Evolutionary conservation across 495 filamentous ascomycete species (phyloP).

Genomic region (Penicillium parvum): DNA sequence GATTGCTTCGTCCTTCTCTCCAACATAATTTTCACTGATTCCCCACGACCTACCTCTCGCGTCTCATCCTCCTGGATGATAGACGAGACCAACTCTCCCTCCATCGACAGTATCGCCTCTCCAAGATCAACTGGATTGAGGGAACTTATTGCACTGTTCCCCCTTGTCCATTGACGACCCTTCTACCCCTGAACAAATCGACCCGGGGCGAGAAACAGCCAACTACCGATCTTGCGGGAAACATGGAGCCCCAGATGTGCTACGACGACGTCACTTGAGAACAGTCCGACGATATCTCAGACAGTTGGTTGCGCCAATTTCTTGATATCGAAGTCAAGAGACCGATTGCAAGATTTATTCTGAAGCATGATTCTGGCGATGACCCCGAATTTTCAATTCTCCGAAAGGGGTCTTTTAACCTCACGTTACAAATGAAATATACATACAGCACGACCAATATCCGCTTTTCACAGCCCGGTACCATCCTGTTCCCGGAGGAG

Average conservation of each 20-base stretch:
- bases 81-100: neutral
- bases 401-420: conserved; percentile 13
- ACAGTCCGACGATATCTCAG: conserved; percentile 8
- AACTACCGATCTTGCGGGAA: neutral
- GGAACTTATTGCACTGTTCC: neutral
- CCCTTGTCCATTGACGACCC: neutral
- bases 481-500: conserved; percentile 29
- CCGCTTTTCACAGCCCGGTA: conserved; percentile 10
- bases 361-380: conserved; percentile 1
- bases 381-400: conserved; percentile 8
- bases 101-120: neutral
- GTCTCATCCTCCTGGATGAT: neutral
- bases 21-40: neutral
- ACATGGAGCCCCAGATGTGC: conserved; percentile 6
- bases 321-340: conserved; percentile 4
- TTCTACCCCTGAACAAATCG: neutral
- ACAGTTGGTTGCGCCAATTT: conserved; percentile 15
- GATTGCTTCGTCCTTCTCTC: neutral
- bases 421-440: conserved; percentile 11
- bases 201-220: no score
- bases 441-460: conserved; percentile 6
- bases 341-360: conserved; percentile 10
- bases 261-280: conserved; percentile 20
- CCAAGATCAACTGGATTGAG: neutral
- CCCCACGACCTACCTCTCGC: neutral